A percentile compares a stretch with the other conserved stretches of the same genome.
phyloP scores from a whole-genome alignment of 2,329 filamentous ascomycete genomes.

The Penicillium sp. region DNA sequence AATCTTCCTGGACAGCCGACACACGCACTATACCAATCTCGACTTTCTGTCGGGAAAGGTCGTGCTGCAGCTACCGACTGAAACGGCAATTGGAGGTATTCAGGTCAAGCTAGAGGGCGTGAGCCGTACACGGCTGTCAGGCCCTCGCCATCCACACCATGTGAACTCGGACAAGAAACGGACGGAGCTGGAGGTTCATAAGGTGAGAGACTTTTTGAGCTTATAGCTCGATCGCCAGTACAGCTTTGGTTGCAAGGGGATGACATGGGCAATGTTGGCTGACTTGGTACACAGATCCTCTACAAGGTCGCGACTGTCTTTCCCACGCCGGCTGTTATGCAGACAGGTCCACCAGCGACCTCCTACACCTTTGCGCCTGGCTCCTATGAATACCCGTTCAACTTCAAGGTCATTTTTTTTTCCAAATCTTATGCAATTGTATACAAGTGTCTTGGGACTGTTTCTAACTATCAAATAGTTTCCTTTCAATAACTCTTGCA shows the following conservation, averaged over 20 bases:
- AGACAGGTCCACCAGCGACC: constrained; percentile 38
- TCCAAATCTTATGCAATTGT: not conserved
- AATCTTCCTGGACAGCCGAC: constrained; percentile 49
- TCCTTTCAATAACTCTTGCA: constrained; percentile 56
- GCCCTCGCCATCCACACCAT: constrained; percentile 45
- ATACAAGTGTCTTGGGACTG: not conserved
- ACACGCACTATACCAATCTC: constrained; percentile 53
- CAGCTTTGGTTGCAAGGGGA: not conserved
- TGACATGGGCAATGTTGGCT: not conserved
- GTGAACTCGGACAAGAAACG: constrained; percentile 52
- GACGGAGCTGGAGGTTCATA: constrained; percentile 54
- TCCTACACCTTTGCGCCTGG: constrained; percentile 52
- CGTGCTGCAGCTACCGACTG: constrained; percentile 45
- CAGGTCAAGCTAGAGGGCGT: constrained; percentile 56
- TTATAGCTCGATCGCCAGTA: not conserved
- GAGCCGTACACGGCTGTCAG: constrained; percentile 50
- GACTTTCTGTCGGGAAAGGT: constrained; percentile 52
- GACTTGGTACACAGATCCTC: constrained; percentile 42
- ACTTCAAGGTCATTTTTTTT: constrained; percentile 48
- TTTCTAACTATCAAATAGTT: constrained; percentile 39
- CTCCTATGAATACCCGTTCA: constrained; percentile 54
- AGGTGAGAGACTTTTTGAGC: constrained; percentile 39
- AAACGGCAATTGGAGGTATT: constrained; percentile 51
- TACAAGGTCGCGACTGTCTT: constrained; percentile 54
- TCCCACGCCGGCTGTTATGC: constrained; percentile 48